These are phyloP conservation scores for Pythium phragmiticola DNA, from an alignment of 352 stramenopile genomes.

Conservation along the genomic window DNA sequence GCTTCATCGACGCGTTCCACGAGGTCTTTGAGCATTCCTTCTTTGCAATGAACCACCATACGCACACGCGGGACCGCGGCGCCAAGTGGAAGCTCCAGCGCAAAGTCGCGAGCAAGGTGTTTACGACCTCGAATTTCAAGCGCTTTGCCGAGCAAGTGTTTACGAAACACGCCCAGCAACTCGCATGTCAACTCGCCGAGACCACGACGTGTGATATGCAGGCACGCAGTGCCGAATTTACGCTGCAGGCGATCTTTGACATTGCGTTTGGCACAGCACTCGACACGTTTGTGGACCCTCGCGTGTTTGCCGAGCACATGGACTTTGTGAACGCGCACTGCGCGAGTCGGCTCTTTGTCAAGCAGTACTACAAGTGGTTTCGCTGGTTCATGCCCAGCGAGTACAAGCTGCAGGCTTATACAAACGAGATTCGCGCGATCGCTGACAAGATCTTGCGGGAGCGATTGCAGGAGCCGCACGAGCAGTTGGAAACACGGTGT, in stretches of 20 bases:
- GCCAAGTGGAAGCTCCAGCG: slow-evolving; percentile 70
- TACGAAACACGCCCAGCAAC: slow-evolving; percentile 34
- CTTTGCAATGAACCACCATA: slow-evolving; percentile 71
- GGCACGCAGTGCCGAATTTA: slow-evolving; percentile 48
- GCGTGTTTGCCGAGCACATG: slow-evolving; percentile 47
- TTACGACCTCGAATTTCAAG: slow-evolving; percentile 65
- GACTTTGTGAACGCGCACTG: slow-evolving; percentile 56
- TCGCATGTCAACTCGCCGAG: slow-evolving; percentile 13
- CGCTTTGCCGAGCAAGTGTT: slow-evolving; percentile 51
- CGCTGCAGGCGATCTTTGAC: slow-evolving; percentile 56
- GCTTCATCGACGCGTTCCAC: slow-evolving; percentile 62
- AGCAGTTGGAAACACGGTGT: slow-evolving; percentile 31
- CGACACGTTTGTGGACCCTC: slow-evolving; percentile 30
- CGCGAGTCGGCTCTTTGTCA: slow-evolving; percentile 53
- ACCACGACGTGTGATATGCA: slow-evolving; percentile 46
- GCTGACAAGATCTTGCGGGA: slow-evolving; percentile 47
- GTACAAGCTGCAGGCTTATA: slow-evolving; percentile 92
- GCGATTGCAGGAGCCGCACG: slow-evolving; percentile 34
- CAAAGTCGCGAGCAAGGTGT: slow-evolving; percentile 87
- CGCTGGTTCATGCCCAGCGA: slow-evolving; percentile 65
- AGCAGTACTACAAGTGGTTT: slow-evolving; percentile 64
- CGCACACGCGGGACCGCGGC: slow-evolving; percentile 48
- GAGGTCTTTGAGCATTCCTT: slow-evolving; percentile 74
- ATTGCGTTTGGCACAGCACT: slow-evolving; percentile 53
- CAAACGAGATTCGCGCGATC: slow-evolving; percentile 75